A percentile compares a stretch with the other conserved stretches of the same genome.
phyloP scores from a whole-genome alignment of 2,329 filamentous ascomycete genomes.

The Acarospora socialis region DNA sequence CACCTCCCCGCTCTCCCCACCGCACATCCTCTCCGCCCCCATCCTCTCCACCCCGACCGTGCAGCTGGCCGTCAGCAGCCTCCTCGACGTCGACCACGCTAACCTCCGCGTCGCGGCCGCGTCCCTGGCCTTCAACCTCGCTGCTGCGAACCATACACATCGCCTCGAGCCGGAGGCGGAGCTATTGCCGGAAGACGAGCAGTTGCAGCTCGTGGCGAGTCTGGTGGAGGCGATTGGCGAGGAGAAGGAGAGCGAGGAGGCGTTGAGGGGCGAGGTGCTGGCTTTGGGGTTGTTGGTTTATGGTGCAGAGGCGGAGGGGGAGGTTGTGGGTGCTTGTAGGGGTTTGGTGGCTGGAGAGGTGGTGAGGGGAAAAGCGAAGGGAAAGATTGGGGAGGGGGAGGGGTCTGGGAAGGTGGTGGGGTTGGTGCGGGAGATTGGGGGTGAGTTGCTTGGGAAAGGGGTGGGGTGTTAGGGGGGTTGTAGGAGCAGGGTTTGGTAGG shows the following conservation, averaged over 20 bases:
- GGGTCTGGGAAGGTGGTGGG: too few relatives aligned
- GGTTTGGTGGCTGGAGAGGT: conserved; percentile 60
- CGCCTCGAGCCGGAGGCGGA: conserved; percentile 45
- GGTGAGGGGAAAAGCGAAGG: too few relatives aligned
- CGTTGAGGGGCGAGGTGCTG: conserved; percentile 60
- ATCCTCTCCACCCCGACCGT: conserved; percentile 45
- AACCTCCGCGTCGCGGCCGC: conserved; percentile 70
- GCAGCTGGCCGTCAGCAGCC: conserved; percentile 57
- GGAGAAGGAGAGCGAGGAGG: conserved; percentile 45
- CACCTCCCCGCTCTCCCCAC: conserved; percentile 54
- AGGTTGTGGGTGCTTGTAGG: conserved; percentile 64
- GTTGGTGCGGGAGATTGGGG: too few relatives aligned
- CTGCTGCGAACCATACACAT: conserved; percentile 52
- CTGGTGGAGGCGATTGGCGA: conserved; percentile 56
- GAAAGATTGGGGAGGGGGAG: too few relatives aligned
- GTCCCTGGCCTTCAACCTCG: conserved; percentile 70
- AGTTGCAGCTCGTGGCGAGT: conserved; percentile 70
- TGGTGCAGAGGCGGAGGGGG: conserved; percentile 52
- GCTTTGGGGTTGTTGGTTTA: conserved; percentile 66
- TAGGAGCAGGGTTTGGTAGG: too few relatives aligned
- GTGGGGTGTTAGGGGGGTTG: too few relatives aligned
- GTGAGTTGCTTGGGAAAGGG: too few relatives aligned
- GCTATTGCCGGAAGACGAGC: conserved; percentile 49
- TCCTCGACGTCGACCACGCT: conserved; percentile 61
- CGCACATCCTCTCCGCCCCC: conserved; percentile 42